Evolutionary conservation across 306 rosid genomes (phyloP).

Genomic region (Cicer bijugum): DNA sequence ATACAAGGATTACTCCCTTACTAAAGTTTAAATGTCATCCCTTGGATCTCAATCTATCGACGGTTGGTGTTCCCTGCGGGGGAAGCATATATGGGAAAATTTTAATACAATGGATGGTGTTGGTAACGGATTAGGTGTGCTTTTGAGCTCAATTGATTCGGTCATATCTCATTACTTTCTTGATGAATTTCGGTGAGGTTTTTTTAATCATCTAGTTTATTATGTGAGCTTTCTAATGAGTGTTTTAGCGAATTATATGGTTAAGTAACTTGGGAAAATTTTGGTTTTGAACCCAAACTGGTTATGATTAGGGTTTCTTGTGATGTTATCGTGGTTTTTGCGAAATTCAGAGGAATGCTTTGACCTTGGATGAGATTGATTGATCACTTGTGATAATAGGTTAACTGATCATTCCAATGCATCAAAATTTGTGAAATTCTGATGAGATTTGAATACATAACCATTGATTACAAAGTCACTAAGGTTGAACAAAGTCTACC

Average conservation of each 20-base stretch:
- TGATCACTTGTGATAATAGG: conserved; percentile 10
- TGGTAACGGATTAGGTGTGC: conserved; percentile 60
- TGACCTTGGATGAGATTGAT: not conserved
- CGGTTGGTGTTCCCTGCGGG: conserved; percentile 51
- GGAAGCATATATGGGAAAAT: conserved; percentile 40
- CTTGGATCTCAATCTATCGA: conserved; percentile 60
- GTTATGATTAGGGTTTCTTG: conserved; percentile 69
- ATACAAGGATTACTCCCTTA: conserved; percentile 61
- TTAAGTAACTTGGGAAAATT: conserved; percentile 40
- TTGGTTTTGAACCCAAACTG: conserved; percentile 59
- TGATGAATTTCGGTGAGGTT: conserved; percentile 25
- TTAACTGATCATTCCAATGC: conserved; percentile 53
- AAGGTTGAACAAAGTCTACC: conserved; percentile 72
- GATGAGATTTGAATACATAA: conserved; percentile 47
- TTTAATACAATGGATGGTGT: not conserved
- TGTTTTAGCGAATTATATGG: conserved; percentile 1
- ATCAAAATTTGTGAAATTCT: conserved; percentile 53
- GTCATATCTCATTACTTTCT: conserved; percentile 14
- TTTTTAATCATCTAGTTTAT: conserved; percentile 48
- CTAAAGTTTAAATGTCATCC: conserved; percentile 63
- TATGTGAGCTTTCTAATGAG: conserved; percentile 66
- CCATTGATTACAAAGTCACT: conserved; percentile 35
- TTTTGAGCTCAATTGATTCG: conserved; percentile 63
- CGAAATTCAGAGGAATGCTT: conserved; percentile 54
- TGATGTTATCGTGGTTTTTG: conserved; percentile 64